Base-by-base conservation (phyloP, 257 asterid genomes). In the Forsythia suspensa region DNA sequence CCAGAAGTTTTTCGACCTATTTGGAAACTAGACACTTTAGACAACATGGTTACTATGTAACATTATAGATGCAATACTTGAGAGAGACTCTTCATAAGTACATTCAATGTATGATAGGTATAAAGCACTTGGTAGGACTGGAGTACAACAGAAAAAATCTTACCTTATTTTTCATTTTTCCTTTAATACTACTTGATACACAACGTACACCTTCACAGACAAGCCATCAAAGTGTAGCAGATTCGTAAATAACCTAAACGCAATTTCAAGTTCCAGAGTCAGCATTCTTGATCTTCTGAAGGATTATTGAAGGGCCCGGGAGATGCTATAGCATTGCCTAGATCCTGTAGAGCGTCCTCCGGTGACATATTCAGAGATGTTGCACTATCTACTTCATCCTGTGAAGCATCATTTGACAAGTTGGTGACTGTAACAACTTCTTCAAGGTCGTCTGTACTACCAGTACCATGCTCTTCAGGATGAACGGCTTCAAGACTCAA, bases 371-470 rank as follows among this genome's bases (percentile, higher is more conserved):
- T 20, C 15, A 13, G 46, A 82, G 76, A 63, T 11, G 43, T 39
- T 4, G 41, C 24, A 36, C 38, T 34, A 67, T 76, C 82, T 3
- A 6, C 38, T 3, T 72, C 85, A 16, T 75, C 57, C 11, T 46
- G 70, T 16, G 71, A 72, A 55, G 75, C 80, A 51, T 46, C 73
- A 77, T 65, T 76, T 71, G 83, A 80, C 70, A 74, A 44, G 76
- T 37, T 18, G 8, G 71, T 36, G 7, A 79, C 57, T 59, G 37
- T 34, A 44, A 63, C 24, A 67, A 41, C 76, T 69, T 34, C 82
- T 74, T 82, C 85, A 48, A 5, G 57, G 40, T 71, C 42, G 21
- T 39, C 81, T 5, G 68, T 29, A 43, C 67, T 44, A 66, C 34
- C 36, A 15, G 80, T 4, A 24, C 73, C 82, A 39, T 24, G 46